A percentile compares a stretch with the other conserved stretches of the same genome.
Evolutionary conservation across 495 filamentous ascomycete genomes (phyloP).

Genomic region (Xylaria longipes): DNA sequence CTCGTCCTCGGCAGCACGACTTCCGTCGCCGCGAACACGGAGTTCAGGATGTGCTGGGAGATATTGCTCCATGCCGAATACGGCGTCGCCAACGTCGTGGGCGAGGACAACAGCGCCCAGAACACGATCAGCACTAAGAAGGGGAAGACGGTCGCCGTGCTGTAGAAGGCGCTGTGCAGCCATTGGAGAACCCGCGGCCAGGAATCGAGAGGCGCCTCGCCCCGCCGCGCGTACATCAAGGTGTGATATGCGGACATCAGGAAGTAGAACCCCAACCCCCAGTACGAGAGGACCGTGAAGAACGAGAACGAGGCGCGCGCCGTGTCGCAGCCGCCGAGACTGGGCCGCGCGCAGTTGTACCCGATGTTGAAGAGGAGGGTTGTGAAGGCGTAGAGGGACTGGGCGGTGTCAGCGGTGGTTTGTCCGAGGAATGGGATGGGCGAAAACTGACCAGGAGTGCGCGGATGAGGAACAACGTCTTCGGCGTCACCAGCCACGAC

Average conservation of each 20-base stretch:
- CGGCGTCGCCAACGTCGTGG: slow-evolving; percentile 54
- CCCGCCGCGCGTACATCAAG: slow-evolving; percentile 63
- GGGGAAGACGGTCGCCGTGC: slow-evolving; percentile 70
- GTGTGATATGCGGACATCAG: slow-evolving; percentile 69
- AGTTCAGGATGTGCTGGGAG: slow-evolving; percentile 77
- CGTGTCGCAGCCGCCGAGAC: slow-evolving; percentile 39
- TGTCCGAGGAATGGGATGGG: too few relatives aligned
- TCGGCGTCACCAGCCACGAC: slow-evolving; percentile 76
- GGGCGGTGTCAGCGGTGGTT: not conserved
- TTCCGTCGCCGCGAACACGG: slow-evolving; percentile 73
- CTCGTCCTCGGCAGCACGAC: slow-evolving; percentile 67
- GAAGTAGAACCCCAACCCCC: slow-evolving; percentile 82
- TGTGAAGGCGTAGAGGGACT: slow-evolving; percentile 74
- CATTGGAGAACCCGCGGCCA: slow-evolving; percentile 69
- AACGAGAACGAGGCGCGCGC: slow-evolving; percentile 69
- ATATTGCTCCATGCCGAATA: slow-evolving; percentile 74
- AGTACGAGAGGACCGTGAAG: slow-evolving; percentile 82
- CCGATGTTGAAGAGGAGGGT: slow-evolving; percentile 72
- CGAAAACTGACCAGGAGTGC: slow-evolving; percentile 59
- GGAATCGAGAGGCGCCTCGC: slow-evolving; percentile 61
- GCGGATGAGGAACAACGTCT: slow-evolving; percentile 63
- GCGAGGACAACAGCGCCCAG: slow-evolving; percentile 62
- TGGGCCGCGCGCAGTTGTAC: slow-evolving; percentile 53
- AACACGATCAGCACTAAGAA: slow-evolving; percentile 72
- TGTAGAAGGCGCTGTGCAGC: slow-evolving; percentile 70